Percentiles rank a stretch among this genome's conserved stretches.
phyloP scores from a whole-genome alignment of 371 early-diverging fungal species.

The Mucor circinelloides region DNA sequence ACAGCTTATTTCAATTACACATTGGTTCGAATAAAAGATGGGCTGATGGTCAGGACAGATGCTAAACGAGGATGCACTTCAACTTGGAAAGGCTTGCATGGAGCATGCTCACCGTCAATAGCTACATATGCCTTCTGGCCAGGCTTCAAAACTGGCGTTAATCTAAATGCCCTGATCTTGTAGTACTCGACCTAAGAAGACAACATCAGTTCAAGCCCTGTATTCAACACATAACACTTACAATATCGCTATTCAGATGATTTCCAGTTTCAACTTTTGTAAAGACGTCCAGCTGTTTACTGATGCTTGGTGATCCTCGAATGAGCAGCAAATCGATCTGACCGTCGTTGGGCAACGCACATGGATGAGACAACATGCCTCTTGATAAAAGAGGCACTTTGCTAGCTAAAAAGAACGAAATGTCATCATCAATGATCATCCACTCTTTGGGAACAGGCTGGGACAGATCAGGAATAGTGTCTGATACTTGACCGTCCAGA shows the following conservation, averaged over 20 bases:
- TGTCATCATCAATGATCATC: constrained; percentile 49
- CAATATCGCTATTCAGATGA: constrained; percentile 52
- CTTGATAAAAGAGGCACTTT: constrained; percentile 60
- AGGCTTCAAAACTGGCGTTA: constrained; percentile 42
- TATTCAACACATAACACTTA: constrained; percentile 18
- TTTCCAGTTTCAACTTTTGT: constrained; percentile 52
- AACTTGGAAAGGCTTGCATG: constrained; percentile 57
- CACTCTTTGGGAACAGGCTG: constrained; percentile 52
- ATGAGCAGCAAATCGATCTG: constrained; percentile 55
- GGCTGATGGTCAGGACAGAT: constrained; percentile 25
- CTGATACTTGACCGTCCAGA: not conserved
- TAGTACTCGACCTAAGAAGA: constrained; percentile 56
- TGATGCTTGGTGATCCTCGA: constrained; percentile 30
- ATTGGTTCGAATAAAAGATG: constrained; percentile 2
- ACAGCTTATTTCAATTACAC: not conserved
- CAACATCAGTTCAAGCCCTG: not conserved
- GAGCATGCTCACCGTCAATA: constrained; percentile 65
- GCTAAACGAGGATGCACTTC: constrained; percentile 57
- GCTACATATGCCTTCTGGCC: constrained; percentile 50
- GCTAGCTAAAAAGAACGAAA: constrained; percentile 49
- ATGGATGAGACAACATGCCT: constrained; percentile 56
- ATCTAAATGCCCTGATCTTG: constrained; percentile 60
- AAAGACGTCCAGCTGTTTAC: constrained; percentile 39
- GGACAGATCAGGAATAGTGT: constrained; percentile 34
- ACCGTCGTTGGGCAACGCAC: constrained; percentile 61